Conservation (phyloP, 371 early-diverging fungal genomes). For the Conidiobolus incongruus region DNA sequence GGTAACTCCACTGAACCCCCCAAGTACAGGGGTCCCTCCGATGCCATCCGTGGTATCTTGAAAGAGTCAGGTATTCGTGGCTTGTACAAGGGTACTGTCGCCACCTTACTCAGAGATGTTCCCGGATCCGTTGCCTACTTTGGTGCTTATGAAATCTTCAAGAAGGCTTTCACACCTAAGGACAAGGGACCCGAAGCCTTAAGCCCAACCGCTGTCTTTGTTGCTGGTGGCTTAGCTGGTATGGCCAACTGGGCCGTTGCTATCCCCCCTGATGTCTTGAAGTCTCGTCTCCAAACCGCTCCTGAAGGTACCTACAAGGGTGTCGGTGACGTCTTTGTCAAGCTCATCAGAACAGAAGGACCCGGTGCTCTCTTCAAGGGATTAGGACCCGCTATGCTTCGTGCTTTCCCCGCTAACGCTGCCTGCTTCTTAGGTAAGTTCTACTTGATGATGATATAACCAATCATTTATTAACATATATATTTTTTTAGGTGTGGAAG, state of each 20-base stretch:
- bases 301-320: slow-evolving; percentile 86
- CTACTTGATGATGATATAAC: background rate
- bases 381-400: slow-evolving; percentile 82
- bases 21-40: slow-evolving; percentile 55
- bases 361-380: slow-evolving; percentile 87
- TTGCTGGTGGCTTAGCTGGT: slow-evolving; percentile 72
- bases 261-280: slow-evolving; percentile 86
- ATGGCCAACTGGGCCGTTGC: slow-evolving; percentile 26
- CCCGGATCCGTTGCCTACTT: slow-evolving; percentile 94
- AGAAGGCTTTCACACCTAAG: slow-evolving; percentile 49
- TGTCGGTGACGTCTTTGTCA: slow-evolving; percentile 44
- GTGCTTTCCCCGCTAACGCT: slow-evolving; percentile 89
- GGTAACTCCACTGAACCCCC: slow-evolving; percentile 26
- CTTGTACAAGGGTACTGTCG: slow-evolving; percentile 84
- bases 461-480: background rate
- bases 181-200: slow-evolving; percentile 40
- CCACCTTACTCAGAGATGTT: slow-evolving; percentile 78
- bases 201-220: slow-evolving; percentile 58
- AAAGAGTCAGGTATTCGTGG: slow-evolving; percentile 57
- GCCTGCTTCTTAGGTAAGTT: slow-evolving; percentile 15
- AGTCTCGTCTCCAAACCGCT: slow-evolving; percentile 87
- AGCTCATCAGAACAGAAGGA: slow-evolving; percentile 72
- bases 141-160: slow-evolving; percentile 80
- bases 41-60: slow-evolving; percentile 42
- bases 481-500: slow-evolving; percentile 5